Evolutionary conservation across 2,329 filamentous ascomycete genomes (phyloP).

Genomic region (Paradendryphiella salina): DNA sequence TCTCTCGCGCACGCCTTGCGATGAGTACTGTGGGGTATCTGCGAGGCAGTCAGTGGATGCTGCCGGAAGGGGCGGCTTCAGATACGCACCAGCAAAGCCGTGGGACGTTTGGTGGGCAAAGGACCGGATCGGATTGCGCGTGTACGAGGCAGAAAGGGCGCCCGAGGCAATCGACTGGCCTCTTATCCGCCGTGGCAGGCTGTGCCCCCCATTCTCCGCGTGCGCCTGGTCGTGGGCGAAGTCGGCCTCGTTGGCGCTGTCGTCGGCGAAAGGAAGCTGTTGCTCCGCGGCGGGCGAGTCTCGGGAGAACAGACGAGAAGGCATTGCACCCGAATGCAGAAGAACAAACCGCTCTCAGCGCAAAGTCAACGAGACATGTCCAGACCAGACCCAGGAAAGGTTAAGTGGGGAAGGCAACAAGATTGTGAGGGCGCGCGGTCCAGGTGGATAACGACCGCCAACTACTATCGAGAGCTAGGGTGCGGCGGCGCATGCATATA

Average conservation of each 20-base stretch:
- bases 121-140: slow-evolving; percentile 67
- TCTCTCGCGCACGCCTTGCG: slow-evolving; percentile 77
- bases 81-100: slow-evolving; percentile 59
- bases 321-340: slow-evolving; percentile 22
- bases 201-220: slow-evolving; percentile 29
- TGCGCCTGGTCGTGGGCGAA: slow-evolving; percentile 27
- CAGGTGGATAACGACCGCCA: slow-evolving; percentile 2
- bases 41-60: slow-evolving; percentile 46
- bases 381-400: neutral
- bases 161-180: slow-evolving; percentile 28
- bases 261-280: slow-evolving; percentile 39
- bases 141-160: slow-evolving; percentile 37
- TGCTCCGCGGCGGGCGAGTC: slow-evolving; percentile 26
- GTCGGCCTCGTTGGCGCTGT: slow-evolving; percentile 36
- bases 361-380: slow-evolving; percentile 9
- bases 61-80: neutral
- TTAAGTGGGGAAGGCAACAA: neutral
- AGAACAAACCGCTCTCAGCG: slow-evolving; percentile 1
- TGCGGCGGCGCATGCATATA: slow-evolving; percentile 1
- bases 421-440: neutral
- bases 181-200: slow-evolving; percentile 35
- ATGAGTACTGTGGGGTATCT: slow-evolving; percentile 74
- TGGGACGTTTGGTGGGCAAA: slow-evolving; percentile 70
- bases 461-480: slow-evolving; percentile 5
- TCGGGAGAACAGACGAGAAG: slow-evolving; percentile 26